Evolutionary conservation across 1,284 basidiomycete genomes (phyloP).

Genomic region (Ustilago lituana): DNA sequence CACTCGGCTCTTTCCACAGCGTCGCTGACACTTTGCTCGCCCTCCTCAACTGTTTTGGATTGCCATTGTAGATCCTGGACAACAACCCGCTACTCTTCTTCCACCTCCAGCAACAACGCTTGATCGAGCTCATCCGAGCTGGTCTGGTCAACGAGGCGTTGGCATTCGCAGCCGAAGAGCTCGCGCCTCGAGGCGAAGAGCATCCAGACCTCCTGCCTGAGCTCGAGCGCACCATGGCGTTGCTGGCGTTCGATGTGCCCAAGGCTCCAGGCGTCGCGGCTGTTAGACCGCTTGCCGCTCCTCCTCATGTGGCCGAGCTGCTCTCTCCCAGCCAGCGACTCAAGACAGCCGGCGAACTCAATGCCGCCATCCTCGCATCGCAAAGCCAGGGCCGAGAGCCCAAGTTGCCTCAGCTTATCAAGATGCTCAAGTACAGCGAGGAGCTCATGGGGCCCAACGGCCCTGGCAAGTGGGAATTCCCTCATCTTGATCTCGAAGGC

Average conservation of each 20-base stretch:
- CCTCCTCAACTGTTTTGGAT: no score
- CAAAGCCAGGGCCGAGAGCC: conserved; percentile 91
- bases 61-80: conserved; percentile 94
- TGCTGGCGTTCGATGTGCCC: conserved; percentile 82
- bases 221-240: conserved; percentile 92
- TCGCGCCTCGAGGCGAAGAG: conserved; percentile 93
- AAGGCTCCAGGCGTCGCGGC: conserved; percentile 21
- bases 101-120: conserved; percentile 88
- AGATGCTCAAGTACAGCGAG: conserved; percentile 89
- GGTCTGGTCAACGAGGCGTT: conserved; percentile 82
- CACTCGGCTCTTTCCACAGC: no score
- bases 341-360: conserved; percentile 89
- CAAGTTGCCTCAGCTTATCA: conserved; percentile 85
- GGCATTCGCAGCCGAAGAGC: conserved; percentile 87
- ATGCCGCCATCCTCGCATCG: conserved; percentile 90
- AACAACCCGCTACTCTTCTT: conserved; percentile 90
- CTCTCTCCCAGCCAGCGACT: conserved; percentile 85
- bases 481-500: conserved; percentile 50
- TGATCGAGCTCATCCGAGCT: conserved; percentile 92
- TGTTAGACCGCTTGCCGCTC: conserved; percentile 66
- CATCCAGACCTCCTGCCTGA: conserved; percentile 91
- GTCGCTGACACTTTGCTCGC: no score
- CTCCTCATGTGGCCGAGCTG: conserved; percentile 76
- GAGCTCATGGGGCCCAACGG: conserved; percentile 75
- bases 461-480: conserved; percentile 57